These are phyloP conservation scores for Scedosporium apiospermum DNA, from an alignment of 2,329 filamentous ascomycete species.

Conservation along the genomic window DNA sequence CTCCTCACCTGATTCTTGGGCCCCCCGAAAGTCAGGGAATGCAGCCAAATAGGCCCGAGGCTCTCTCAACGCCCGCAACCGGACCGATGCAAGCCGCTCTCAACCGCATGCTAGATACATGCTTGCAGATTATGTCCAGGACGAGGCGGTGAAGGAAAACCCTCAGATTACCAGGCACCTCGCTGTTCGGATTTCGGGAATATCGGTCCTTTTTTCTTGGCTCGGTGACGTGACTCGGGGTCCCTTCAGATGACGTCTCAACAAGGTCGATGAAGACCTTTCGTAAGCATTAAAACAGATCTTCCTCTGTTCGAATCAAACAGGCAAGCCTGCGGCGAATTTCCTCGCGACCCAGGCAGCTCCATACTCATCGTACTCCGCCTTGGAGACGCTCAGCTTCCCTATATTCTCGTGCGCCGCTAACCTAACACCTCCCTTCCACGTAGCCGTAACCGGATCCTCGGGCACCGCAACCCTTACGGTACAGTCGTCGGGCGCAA, in stretches of 20 bases:
- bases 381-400: constrained; percentile 66
- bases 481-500: constrained; percentile 66
- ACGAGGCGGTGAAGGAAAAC: no score
- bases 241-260: no score
- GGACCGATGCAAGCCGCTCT: no score
- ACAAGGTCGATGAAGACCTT: no score
- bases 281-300: no score
- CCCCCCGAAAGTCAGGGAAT: no score
- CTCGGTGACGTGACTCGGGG: background rate
- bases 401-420: constrained; percentile 61
- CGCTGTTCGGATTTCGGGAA: background rate
- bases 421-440: constrained; percentile 74
- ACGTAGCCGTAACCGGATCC: constrained; percentile 72
- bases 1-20: no score
- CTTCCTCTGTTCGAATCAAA: background rate
- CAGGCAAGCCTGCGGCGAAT: constrained; percentile 40
- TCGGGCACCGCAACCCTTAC: constrained; percentile 62
- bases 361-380: constrained; percentile 86
- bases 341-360: constrained; percentile 63
- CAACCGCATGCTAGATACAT: no score
- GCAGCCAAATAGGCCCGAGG: no score
- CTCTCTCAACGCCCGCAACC: no score
- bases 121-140: no score
- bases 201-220: background rate
- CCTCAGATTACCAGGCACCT: background rate